Evolutionary conservation across 2,329 filamentous ascomycete genomes (phyloP).

Genomic region (Colletotrichum theobromicola): DNA sequence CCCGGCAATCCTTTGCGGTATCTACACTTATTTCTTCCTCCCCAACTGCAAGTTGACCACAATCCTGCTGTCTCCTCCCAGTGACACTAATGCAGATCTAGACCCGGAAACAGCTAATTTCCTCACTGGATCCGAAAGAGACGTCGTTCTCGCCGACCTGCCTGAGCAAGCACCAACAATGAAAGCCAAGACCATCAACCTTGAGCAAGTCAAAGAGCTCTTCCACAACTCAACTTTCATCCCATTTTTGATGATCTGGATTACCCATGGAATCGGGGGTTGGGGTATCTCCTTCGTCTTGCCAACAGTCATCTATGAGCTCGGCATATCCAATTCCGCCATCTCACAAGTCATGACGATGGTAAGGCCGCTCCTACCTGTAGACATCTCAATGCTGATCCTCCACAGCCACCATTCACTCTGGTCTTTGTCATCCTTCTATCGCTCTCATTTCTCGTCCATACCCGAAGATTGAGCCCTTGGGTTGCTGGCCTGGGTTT

Average conservation of each 20-base stretch:
- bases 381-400: background rate
- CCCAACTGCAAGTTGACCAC: conserved; percentile 26
- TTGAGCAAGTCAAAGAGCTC: conserved; percentile 24
- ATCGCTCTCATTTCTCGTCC: conserved; percentile 26
- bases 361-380: background rate
- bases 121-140: conserved; percentile 24
- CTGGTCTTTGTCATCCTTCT: conserved; percentile 30
- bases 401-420: conserved; percentile 22
- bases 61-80: background rate
- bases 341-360: conserved; percentile 33
- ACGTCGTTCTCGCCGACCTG: conserved; percentile 24
- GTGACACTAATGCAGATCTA: background rate
- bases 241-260: conserved; percentile 30
- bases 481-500: conserved; percentile 30
- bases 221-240: conserved; percentile 26
- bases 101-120: conserved; percentile 28
- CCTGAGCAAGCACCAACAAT: conserved; percentile 27
- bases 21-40: conserved; percentile 28
- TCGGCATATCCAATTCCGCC: conserved; percentile 30
- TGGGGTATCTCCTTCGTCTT: conserved; percentile 31
- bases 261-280: conserved; percentile 32
- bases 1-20: conserved; percentile 26
- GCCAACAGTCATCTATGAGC: conserved; percentile 32
- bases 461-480: conserved; percentile 24
- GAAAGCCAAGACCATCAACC: conserved; percentile 25